Evolutionary conservation across 257 asterid species (phyloP), one percentile per base, ranked within the genome.

Genomic region (Nicotiana tabacum): DNA sequence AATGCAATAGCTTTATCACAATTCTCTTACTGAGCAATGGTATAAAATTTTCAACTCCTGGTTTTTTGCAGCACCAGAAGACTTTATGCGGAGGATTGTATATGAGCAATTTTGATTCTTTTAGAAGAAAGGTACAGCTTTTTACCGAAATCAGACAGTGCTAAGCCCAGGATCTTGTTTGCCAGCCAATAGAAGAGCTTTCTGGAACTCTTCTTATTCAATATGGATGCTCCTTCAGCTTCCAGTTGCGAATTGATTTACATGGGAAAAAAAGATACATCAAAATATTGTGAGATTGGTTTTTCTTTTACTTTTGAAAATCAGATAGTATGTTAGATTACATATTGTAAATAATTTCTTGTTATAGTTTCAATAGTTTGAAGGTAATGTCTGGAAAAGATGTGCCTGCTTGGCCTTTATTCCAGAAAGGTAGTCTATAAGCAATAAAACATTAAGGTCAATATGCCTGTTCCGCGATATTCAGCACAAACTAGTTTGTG

Each of bases 11-110:
- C 77, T 18, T 39, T 69, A 39, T 69, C 5, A 39, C 57, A 33
- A 18, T 60, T 12, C 37, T 53, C 24, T 83, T 77, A 83, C 18
- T 6, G 56, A 29, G 56, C 56, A 66, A 43, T 62, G 51, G 56
- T 21, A 18, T 51, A 55, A 74, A 48, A 27, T 37, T 82, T 66
- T 55, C 33, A 48, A 65, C 60, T 43, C 27, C 53, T 66, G n/a
- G n/a, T 4, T 33, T 60, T 32, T 69, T 84, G 21, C 92, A 92
- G 97, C 92, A 66, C 95, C 97, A 2, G 95, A 90, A 83, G 97
- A 91, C 82, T 92, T 90, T 92, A 91, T 92, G 95, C 93, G 97
- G 90, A 85, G 88, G 92, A 80, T 86, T 53, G 91, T 91, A 8
- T 43, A 90, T 24, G 93, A 92, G 68, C 93, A 91, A 18, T 90